Conservation (phyloP, 805 yeast species). For the Kockiozyma suomiensis region DNA sequence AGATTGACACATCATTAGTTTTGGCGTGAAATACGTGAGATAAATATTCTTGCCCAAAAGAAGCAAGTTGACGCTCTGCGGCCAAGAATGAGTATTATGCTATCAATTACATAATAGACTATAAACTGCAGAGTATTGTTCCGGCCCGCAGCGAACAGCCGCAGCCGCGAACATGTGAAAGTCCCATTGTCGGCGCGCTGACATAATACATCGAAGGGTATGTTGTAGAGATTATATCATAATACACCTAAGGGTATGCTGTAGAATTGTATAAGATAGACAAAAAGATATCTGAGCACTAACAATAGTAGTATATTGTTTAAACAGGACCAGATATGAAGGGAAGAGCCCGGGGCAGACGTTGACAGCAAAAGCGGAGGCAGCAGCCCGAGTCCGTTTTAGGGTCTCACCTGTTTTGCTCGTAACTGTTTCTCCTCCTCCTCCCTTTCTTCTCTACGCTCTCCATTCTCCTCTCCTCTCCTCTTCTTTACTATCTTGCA, state of each 20-base stretch:
- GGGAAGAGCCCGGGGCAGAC: too few relatives aligned
- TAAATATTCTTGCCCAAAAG: too few relatives aligned
- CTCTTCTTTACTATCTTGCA: background rate
- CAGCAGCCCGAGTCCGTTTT: too few relatives aligned
- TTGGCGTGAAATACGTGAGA: background rate
- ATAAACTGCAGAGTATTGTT: background rate
- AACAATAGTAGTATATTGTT: too few relatives aligned
- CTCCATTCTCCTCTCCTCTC: background rate
- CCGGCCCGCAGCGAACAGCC: background rate
- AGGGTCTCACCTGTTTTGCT: background rate
- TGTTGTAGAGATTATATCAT: too few relatives aligned
- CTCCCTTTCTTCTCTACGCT: background rate
- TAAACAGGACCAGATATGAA: too few relatives aligned
- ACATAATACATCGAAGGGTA: background rate
- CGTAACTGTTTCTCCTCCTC: background rate
- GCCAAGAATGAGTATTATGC: background rate
- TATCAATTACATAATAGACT: background rate
- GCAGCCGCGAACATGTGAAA: constrained; percentile 9
- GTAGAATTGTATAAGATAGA: too few relatives aligned
- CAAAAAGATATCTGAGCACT: too few relatives aligned
- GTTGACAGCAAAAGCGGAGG: too few relatives aligned
- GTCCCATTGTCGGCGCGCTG: background rate
- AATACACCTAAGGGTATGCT: too few relatives aligned
- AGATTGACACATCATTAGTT: too few relatives aligned
- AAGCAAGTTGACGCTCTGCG: too few relatives aligned